A percentile compares a stretch with the other conserved stretches of the same genome.
phyloP scores from a whole-genome alignment of 2,329 filamentous ascomycete genomes.

The Ploettnerulaceae sp. region DNA sequence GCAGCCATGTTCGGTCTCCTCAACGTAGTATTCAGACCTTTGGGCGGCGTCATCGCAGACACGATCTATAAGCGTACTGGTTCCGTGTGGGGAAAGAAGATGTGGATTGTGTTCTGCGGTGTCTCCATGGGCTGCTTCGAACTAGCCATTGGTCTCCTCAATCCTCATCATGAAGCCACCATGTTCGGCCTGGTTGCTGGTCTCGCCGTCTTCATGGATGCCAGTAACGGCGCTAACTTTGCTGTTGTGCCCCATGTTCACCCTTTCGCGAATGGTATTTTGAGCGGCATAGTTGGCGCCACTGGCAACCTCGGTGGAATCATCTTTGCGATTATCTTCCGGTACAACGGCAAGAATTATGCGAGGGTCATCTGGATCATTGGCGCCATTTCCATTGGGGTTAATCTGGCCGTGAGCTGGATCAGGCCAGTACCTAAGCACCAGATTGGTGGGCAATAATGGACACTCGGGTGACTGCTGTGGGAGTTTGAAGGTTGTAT shows the following conservation, averaged over 20 bases:
- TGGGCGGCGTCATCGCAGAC: constrained; percentile 56
- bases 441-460: constrained; percentile 41
- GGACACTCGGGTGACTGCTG: too few species aligned
- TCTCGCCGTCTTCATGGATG: constrained; percentile 78
- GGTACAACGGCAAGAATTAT: constrained; percentile 66
- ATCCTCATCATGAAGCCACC: constrained; percentile 56
- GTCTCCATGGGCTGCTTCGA: constrained; percentile 54
- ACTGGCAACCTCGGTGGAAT: constrained; percentile 81
- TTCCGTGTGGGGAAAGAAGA: constrained; percentile 60
- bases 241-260: constrained; percentile 82
- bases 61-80: constrained; percentile 32
- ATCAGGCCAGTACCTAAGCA: constrained; percentile 53
- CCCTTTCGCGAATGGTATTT: constrained; percentile 67
- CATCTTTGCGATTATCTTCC: constrained; percentile 77
- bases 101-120: constrained; percentile 51
- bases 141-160: constrained; percentile 54
- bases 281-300: constrained; percentile 74
- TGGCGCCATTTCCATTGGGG: constrained; percentile 64
- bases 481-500: too few species aligned
- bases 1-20: constrained; percentile 73
- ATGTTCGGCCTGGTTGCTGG: constrained; percentile 75
- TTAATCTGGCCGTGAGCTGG: constrained; percentile 64
- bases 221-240: constrained; percentile 82
- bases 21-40: constrained; percentile 62
- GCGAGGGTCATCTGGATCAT: constrained; percentile 74